Percentiles rank a stretch among this genome's conserved stretches.
These are phyloP conservation scores for Helminthosporium solani DNA, from an alignment of 2,329 filamentous ascomycete species.

Conservation along the genomic window DNA sequence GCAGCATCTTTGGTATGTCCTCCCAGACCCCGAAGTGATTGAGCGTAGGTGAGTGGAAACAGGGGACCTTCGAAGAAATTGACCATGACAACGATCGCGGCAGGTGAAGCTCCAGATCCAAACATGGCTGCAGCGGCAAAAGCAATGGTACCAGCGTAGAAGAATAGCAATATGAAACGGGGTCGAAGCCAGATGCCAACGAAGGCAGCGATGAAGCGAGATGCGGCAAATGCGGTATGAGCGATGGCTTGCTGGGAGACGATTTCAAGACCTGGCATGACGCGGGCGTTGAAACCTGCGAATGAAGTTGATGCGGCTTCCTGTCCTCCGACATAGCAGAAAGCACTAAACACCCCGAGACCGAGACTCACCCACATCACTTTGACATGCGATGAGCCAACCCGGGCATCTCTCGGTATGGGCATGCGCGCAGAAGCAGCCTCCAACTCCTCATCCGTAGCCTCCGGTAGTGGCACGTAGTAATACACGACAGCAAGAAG, in stretches of 20 bases:
- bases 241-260: constrained; percentile 54
- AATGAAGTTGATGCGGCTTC: constrained; percentile 57
- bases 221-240: constrained; percentile 59
- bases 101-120: constrained; percentile 39
- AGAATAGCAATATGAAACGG: constrained; percentile 57
- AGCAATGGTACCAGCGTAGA: constrained; percentile 55
- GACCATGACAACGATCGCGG: constrained; percentile 53
- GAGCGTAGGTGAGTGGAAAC: constrained; percentile 61
- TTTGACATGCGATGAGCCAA: constrained; percentile 45
- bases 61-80: constrained; percentile 63
- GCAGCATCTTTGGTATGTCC: constrained; percentile 59
- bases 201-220: constrained; percentile 58
- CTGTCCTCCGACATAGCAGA: constrained; percentile 63
- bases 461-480: constrained; percentile 63
- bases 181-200: constrained; percentile 58
- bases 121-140: constrained; percentile 56
- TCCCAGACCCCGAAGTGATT: constrained; percentile 59
- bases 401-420: constrained; percentile 41
- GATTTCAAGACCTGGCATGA: constrained; percentile 41
- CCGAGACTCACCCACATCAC: constrained; percentile 59
- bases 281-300: constrained; percentile 44
- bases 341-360: constrained; percentile 56
- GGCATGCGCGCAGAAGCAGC: constrained; percentile 51
- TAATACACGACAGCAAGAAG: constrained; percentile 60
- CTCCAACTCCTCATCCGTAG: constrained; percentile 61